Conservation (phyloP, 306 rosid species). For the Lathyrus aphaca region DNA sequence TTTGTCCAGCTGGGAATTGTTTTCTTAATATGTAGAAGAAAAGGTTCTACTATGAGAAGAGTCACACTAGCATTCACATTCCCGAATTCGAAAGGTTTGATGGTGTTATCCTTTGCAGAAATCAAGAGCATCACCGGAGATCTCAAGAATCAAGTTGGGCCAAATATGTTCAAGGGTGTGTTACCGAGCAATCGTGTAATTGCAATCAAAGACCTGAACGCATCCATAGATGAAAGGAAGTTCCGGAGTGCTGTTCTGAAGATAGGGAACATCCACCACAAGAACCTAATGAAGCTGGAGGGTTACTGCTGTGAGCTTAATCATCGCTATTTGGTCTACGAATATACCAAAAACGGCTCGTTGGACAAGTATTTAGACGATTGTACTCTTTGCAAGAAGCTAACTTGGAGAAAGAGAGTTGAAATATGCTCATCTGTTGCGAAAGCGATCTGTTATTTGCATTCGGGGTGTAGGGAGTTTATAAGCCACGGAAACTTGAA, state of each 20-base stretch:
- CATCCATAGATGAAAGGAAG: conserved; percentile 65
- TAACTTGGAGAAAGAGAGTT: conserved; percentile 72
- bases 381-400: conserved; percentile 57
- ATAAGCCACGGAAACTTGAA: conserved; percentile 72
- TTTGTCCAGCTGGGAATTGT: conserved; percentile 61
- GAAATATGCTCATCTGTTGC: conserved; percentile 74
- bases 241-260: conserved; percentile 60
- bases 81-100: conserved; percentile 56
- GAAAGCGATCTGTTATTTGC: conserved; percentile 71
- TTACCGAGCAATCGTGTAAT: conserved; percentile 52
- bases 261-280: conserved; percentile 75
- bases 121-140: conserved; percentile 62
- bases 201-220: conserved; percentile 58
- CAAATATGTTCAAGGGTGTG: conserved; percentile 63
- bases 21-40: conserved; percentile 57
- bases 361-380: conserved; percentile 55
- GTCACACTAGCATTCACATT: conserved; percentile 43
- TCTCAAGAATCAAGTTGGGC: conserved; percentile 62
- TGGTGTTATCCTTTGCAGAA: conserved; percentile 60
- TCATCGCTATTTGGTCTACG: conserved; percentile 62
- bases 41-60: conserved; percentile 40
- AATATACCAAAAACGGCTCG: conserved; percentile 66
- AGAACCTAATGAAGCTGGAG: conserved; percentile 71
- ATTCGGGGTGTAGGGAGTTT: conserved; percentile 78
- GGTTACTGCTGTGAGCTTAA: conserved; percentile 77